phyloP scores from a whole-genome alignment of 2,329 filamentous ascomycete genomes.

The Chaetomium olivaceum region DNA sequence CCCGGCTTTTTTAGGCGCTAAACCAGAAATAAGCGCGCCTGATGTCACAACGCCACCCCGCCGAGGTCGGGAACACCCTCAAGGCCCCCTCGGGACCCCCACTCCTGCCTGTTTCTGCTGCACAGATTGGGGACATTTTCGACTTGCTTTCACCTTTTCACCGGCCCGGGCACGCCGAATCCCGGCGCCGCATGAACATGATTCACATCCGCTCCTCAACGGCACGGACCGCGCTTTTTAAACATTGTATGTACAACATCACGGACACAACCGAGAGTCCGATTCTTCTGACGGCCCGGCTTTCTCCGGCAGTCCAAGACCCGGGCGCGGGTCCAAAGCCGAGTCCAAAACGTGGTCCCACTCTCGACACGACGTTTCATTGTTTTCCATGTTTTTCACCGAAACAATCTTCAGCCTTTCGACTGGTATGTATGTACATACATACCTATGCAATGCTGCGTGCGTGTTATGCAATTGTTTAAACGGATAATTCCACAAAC shows the following conservation, averaged over 20 bases:
- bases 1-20: constrained; percentile 29
- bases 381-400: not conserved
- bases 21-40: constrained; percentile 29
- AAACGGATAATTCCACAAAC: not conserved
- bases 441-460: not conserved
- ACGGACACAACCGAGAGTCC: no score
- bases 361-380: not conserved
- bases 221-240: not conserved
- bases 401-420: not conserved
- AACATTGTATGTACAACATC: no score
- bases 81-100: not conserved
- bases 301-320: not conserved
- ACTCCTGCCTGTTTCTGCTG: not conserved
- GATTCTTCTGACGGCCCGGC: not conserved
- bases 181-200: not conserved
- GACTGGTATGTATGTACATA: no score
- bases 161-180: not conserved
- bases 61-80: not conserved
- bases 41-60: constrained; percentile 24
- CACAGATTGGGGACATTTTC: not conserved
- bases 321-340: not conserved
- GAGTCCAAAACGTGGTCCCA: not conserved
- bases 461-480: not conserved
- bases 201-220: not conserved
- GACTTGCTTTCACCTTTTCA: not conserved